Conservation (phyloP, 495 filamentous ascomycete species). For the Lasiosphaeriaceae sp. region DNA sequence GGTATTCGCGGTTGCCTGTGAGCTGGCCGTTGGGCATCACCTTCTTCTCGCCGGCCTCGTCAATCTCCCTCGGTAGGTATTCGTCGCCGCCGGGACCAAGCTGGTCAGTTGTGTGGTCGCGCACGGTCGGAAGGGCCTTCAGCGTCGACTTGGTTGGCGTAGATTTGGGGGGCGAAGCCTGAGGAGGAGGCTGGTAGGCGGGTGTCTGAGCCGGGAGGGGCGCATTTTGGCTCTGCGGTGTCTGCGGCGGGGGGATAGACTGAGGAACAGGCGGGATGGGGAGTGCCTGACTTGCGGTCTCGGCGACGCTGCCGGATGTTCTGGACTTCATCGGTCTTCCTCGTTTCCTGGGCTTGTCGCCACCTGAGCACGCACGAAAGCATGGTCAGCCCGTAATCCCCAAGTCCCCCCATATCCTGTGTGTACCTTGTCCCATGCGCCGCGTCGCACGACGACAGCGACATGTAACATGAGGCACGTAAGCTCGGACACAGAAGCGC, state of each 20-base stretch:
- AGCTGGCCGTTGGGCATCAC: slow-evolving; percentile 78
- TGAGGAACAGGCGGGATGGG: slow-evolving; percentile 47
- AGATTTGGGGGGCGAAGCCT: slow-evolving; percentile 74
- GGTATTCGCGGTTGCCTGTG: slow-evolving; percentile 79
- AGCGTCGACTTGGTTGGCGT: slow-evolving; percentile 88
- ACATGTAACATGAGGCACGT: slow-evolving; percentile 24
- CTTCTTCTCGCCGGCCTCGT: slow-evolving; percentile 92
- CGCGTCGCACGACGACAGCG: slow-evolving; percentile 36
- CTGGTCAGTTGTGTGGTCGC: slow-evolving; percentile 97
- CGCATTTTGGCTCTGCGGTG: slow-evolving; percentile 70
- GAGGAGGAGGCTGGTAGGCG: slow-evolving; percentile 50
- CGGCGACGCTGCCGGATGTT: slow-evolving; percentile 42
- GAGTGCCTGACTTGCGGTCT: slow-evolving; percentile 49
- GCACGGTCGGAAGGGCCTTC: slow-evolving; percentile 91
- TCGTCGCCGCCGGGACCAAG: slow-evolving; percentile 90
- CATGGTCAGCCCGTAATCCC: slow-evolving; percentile 33
- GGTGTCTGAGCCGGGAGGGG: slow-evolving; percentile 59
- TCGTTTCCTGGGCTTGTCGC: slow-evolving; percentile 74
- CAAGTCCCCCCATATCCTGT: neutral
- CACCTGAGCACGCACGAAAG: slow-evolving; percentile 35
- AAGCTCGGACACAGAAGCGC: slow-evolving; percentile 15
- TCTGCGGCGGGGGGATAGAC: slow-evolving; percentile 59
- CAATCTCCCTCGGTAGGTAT: slow-evolving; percentile 90
- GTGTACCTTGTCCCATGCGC: slow-evolving; percentile 12
- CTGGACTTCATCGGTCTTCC: slow-evolving; percentile 75